Evolutionary conservation across 192 early-diverging fungal species (phyloP).

Genomic region (Podila horticola): DNA sequence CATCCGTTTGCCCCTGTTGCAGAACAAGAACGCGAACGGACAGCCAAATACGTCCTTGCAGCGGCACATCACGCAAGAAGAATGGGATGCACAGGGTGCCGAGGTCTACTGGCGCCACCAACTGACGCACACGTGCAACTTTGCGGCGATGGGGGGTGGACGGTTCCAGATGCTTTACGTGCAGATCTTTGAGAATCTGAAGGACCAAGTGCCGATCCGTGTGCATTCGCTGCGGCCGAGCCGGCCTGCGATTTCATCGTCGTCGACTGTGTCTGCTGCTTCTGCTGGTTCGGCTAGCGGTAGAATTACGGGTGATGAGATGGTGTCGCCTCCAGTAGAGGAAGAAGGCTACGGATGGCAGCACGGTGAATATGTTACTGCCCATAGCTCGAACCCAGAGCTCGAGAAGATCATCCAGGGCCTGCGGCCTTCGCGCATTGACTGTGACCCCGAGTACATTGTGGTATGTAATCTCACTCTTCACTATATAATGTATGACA

Average conservation of each 20-base stretch:
- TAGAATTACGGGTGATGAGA: not conserved
- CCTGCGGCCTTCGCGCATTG: conserved; percentile 45
- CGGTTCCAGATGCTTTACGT: conserved; percentile 49
- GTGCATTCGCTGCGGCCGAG: conserved; percentile 35
- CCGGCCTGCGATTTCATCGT: not conserved
- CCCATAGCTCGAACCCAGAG: conserved; percentile 33
- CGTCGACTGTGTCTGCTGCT: not conserved
- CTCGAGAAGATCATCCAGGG: conserved; percentile 47
- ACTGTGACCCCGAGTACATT: conserved; percentile 50
- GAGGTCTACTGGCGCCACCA: conserved; percentile 50
- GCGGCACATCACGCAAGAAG: conserved; percentile 42
- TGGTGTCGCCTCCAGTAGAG: not conserved
- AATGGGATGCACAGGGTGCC: conserved; percentile 48
- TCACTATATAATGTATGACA: not conserved
- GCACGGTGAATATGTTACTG: conserved; percentile 46
- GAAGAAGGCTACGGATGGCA: conserved; percentile 20
- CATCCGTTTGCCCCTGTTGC: conserved; percentile 38
- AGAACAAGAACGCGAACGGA: not conserved
- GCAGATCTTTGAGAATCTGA: conserved; percentile 42
- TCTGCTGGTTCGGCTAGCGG: not conserved
- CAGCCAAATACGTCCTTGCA: not conserved
- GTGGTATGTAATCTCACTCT: conserved; percentile 17
- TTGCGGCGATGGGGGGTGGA: conserved; percentile 50
- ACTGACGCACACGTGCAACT: conserved; percentile 42
- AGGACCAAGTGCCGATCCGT: conserved; percentile 40